Evolutionary conservation across 441 rosid species (phyloP).

Genomic region (Sinapis alba): DNA sequence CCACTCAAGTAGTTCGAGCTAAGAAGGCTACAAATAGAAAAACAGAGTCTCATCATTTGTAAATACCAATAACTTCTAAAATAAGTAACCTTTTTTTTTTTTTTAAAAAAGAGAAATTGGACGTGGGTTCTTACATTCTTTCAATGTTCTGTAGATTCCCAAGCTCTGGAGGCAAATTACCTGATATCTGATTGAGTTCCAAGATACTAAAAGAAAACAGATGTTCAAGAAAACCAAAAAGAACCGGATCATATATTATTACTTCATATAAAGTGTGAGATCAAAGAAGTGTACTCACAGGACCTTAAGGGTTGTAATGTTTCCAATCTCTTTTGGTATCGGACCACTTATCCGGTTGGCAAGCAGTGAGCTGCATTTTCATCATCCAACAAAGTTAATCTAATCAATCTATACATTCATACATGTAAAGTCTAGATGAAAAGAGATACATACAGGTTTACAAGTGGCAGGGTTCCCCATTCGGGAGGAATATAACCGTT

Average conservation of each 20-base stretch:
- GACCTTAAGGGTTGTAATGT: slow-evolving; percentile 41
- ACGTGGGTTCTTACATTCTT: slow-evolving; percentile 44
- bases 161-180: slow-evolving; percentile 54
- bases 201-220: slow-evolving; percentile 31
- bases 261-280: not conserved
- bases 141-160: slow-evolving; percentile 44
- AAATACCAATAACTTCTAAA: not conserved
- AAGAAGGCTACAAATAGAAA: slow-evolving; percentile 40
- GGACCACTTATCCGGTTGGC: slow-evolving; percentile 58
- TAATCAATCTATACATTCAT: not conserved
- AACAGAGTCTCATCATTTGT: not conserved
- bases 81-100: too few species aligned
- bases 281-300: slow-evolving; percentile 47
- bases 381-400: slow-evolving; percentile 9
- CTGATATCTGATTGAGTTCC: slow-evolving; percentile 58
- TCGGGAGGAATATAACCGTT: slow-evolving; percentile 58
- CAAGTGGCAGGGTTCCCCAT: slow-evolving; percentile 51
- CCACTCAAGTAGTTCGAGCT: slow-evolving; percentile 61
- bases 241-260: not conserved
- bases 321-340: slow-evolving; percentile 61
- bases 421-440: not conserved
- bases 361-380: slow-evolving; percentile 44
- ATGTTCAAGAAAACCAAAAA: not conserved
- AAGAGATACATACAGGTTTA: slow-evolving; percentile 39
- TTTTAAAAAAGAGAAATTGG: too few species aligned